Conservation (phyloP, 208 protist genomes). For the Acanthamoeba culbertsoni region DNA sequence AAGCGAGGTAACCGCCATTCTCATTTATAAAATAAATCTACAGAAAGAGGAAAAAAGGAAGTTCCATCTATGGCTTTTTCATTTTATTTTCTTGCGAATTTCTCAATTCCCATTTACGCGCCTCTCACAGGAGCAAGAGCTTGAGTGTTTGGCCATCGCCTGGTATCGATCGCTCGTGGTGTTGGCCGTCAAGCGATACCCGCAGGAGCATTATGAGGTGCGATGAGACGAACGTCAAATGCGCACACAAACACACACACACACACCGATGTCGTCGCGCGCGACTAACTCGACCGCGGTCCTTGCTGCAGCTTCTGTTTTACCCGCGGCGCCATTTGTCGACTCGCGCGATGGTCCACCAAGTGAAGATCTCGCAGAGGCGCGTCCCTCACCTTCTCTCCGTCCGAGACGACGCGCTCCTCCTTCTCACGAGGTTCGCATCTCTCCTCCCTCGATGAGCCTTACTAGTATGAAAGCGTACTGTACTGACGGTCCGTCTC, state of each 20-base stretch:
- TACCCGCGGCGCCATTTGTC: background rate
- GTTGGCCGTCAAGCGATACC: background rate
- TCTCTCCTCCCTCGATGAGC: background rate
- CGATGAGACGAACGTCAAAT: too few species aligned
- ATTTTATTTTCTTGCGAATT: background rate
- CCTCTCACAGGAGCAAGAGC: background rate
- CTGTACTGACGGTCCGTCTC: background rate
- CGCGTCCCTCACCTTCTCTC: background rate
- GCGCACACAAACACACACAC: background rate
- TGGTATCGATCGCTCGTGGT: background rate
- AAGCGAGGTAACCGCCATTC: background rate
- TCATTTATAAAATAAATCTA: too few species aligned
- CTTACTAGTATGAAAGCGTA: background rate
- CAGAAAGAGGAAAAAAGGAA: too few species aligned
- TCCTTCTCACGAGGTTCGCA: background rate
- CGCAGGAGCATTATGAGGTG: background rate
- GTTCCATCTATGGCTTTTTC: too few species aligned
- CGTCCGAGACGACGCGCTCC: background rate
- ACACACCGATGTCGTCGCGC: background rate
- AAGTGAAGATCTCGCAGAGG: background rate
- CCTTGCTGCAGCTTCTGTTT: conserved; percentile 41
- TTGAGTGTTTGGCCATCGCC: background rate
- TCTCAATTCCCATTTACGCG: background rate
- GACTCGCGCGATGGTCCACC: background rate
- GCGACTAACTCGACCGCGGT: too few species aligned